These are phyloP conservation scores for Hordeum vulgare DNA, from an alignment of 176 grass and related monocot genomes.

Conservation along the genomic window DNA sequence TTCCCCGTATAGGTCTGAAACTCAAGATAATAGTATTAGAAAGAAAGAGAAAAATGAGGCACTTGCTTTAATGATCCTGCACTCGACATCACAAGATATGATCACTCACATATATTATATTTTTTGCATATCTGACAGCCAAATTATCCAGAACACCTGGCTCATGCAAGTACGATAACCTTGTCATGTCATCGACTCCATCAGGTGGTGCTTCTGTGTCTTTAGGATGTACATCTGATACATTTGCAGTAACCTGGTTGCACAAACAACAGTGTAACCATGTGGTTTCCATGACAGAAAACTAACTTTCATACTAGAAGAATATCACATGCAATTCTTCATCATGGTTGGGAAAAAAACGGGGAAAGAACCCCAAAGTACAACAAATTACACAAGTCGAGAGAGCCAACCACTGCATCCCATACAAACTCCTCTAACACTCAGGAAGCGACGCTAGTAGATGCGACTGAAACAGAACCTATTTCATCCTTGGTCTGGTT, in stretches of 20 bases:
- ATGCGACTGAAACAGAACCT: no score
- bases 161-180: constrained; percentile 93
- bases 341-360: background rate
- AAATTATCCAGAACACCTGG: constrained; percentile 94
- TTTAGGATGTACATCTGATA: constrained; percentile 64
- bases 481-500: no score
- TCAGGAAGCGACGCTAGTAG: no score
- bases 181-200: constrained; percentile 97
- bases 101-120: constrained; percentile 85
- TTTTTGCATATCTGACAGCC: constrained; percentile 71
- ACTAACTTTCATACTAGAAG: background rate
- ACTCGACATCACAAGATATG: constrained; percentile 21
- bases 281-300: constrained; percentile 14
- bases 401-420: no score
- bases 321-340: no score
- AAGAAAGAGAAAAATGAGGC: background rate
- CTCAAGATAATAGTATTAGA: constrained; percentile 34
- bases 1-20: constrained; percentile 88
- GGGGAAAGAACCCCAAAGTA: background rate
- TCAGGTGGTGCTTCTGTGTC: constrained; percentile 75
- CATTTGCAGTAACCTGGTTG: constrained; percentile 37
- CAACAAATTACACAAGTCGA: background rate
- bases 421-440: no score
- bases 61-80: background rate
- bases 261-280: constrained; percentile 21